Conservation (phyloP, 768 basidiomycete species). For the Pisolithus orientalis region DNA sequence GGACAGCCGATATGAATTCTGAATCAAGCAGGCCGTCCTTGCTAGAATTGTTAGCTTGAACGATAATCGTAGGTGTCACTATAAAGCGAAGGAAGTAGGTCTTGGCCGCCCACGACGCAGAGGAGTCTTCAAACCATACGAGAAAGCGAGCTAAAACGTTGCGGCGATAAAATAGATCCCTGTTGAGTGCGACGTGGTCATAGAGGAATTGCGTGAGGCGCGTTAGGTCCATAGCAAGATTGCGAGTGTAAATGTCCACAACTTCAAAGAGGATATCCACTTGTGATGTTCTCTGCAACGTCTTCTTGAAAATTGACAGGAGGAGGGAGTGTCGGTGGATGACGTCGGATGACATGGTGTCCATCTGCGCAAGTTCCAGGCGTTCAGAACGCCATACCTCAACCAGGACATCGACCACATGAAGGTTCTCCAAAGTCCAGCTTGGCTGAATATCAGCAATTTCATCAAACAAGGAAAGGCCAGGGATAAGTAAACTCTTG, state of each 20-base stretch:
- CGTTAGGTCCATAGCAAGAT: conserved; percentile 76
- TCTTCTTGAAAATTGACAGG: conserved; percentile 71
- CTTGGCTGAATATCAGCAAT: conserved; percentile 56
- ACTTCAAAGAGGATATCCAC: conserved; percentile 88
- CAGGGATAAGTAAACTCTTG: conserved; percentile 50
- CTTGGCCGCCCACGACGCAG: conserved; percentile 69
- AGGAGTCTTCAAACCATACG: conserved; percentile 68
- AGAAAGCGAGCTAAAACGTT: conserved; percentile 82
- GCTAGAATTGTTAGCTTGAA: conserved; percentile 56
- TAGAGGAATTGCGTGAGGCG: conserved; percentile 81
- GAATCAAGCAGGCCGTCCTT: conserved; percentile 62
- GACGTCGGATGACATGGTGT: conserved; percentile 40
- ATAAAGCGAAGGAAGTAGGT: conserved; percentile 74
- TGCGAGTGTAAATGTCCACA: conserved; percentile 71
- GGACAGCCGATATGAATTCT: conserved; percentile 64
- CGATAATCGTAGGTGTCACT: conserved; percentile 79
- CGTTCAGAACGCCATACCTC: conserved; percentile 61
- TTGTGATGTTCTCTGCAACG: conserved; percentile 63
- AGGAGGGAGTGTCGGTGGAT: conserved; percentile 60
- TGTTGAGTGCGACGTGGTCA: conserved; percentile 70
- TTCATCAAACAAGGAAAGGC: conserved; percentile 73
- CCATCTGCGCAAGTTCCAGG: conserved; percentile 37
- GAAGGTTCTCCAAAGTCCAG: conserved; percentile 67
- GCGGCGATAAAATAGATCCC: conserved; percentile 65
- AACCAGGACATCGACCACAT: conserved; percentile 66